Base-by-base conservation (phyloP, 257 asterid species). In the Leptodermis oblonga region DNA sequence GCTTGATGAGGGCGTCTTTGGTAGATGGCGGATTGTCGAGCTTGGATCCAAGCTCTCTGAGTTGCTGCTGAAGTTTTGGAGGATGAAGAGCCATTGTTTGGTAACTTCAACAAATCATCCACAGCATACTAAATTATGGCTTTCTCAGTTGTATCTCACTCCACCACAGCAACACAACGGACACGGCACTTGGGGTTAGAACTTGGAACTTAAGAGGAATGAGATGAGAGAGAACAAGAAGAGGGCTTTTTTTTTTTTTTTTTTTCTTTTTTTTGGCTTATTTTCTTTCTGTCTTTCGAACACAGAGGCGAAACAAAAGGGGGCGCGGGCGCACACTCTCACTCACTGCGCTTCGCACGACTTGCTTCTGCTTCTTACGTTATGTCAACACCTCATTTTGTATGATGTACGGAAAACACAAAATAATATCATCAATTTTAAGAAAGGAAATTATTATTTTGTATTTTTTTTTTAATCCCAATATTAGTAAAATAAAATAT, bases 1-100 rank as follows among this genome's bases (percentile, higher is more conserved):
- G 88, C 75, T 89, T 86, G 59, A 87, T 61, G 77, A 94, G 92
- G 73, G 94, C 87, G 79, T 86, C 96, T 73, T 85, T 88, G 33
- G 96, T 80, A 70, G 88, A 46, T 11, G 96, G 97, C 52, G 77
- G 89, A 22, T 41, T 74, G 74, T 81, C 87, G 78, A 94, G 82
- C 91, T 87, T 89, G 82, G 74, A 74, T 61, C 78, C 78, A 51
- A 74, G 67, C 52, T 68, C 78, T 45, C 73, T 76, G 71, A 93
- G 86, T 86, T 87, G 95, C 83, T 82, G 85, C 80, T 84, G 88
- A 82, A 85, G 84, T 84, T 85, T 86, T 3, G 80, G 79, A n/a
- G n/a, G n/a, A 65, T 72, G 51, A 8, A 65, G 51, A 10, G 88
- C 89, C 96, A 90, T 90, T 62, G 10, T 41, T n/a, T 18, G 11